Conservation (phyloP, 176 grass and related monocot genomes). For the Phragmites australis region DNA sequence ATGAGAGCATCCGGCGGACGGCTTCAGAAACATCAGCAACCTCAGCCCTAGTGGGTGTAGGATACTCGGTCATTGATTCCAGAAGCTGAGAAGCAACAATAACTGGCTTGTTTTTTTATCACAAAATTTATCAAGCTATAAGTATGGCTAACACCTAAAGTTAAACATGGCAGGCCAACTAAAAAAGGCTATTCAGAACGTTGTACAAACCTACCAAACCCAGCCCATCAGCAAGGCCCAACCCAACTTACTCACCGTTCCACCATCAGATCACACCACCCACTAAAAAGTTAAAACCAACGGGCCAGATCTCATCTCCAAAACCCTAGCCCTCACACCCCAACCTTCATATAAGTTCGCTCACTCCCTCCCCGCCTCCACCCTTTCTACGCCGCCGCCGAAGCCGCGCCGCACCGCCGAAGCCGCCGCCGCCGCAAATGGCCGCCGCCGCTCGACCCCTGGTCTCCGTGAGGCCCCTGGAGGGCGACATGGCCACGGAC, state of each 20-base stretch:
- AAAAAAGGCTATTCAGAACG: not conserved
- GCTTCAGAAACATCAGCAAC: constrained; percentile 99
- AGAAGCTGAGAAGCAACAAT: constrained; percentile 96
- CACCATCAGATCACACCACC: not conserved
- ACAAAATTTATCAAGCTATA: too few relatives aligned
- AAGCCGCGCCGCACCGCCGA: not conserved
- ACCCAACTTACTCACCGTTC: not conserved
- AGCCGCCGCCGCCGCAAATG: constrained; percentile 41
- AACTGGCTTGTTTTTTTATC: constrained; percentile 98
- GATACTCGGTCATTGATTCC: constrained; percentile 99
- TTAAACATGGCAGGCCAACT: too few relatives aligned
- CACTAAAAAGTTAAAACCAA: not conserved
- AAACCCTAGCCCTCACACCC: constrained; percentile 30
- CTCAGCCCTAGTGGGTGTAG: constrained; percentile 89
- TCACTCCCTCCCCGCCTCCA: not conserved
- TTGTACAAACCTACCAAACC: not conserved
- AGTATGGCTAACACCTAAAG: too few relatives aligned
- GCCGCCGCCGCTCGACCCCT: constrained; percentile 55
- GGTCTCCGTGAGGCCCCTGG: constrained; percentile 56
- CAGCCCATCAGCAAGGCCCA: not conserved
- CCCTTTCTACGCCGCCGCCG: not conserved
- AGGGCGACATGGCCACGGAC: constrained; percentile 60
- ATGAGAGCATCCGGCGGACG: constrained; percentile 95
- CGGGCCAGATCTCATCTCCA: constrained; percentile 12
- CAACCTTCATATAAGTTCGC: not conserved